A percentile compares a stretch with the other conserved stretches of the same genome.
Conservation (phyloP, 306 rosid genomes). For the Cucumis hystrix region DNA sequence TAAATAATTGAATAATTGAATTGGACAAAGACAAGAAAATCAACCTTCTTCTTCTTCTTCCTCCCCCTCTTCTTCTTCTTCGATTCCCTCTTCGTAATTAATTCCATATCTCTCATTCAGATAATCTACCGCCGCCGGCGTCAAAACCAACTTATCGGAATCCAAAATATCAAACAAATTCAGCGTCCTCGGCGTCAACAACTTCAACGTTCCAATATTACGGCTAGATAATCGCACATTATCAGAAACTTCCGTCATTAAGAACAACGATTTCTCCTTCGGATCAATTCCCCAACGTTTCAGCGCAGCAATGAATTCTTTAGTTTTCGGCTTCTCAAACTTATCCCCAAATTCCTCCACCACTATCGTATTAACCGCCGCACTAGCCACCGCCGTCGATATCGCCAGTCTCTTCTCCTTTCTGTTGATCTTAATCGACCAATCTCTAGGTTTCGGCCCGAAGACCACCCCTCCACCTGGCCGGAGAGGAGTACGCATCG, state of each 20-base stretch:
- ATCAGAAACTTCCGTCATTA: conserved; percentile 56
- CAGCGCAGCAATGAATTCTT: conserved; percentile 69
- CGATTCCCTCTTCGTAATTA: conserved; percentile 18
- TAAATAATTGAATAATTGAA: neutral
- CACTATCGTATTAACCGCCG: conserved; percentile 52
- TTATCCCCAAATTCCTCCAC: conserved; percentile 68
- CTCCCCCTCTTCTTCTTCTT: conserved; percentile 18
- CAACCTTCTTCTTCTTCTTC: conserved; percentile 27
- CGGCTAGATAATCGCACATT: conserved; percentile 60
- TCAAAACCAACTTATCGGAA: conserved; percentile 74
- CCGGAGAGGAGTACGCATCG: conserved; percentile 61
- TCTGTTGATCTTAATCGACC: conserved; percentile 73
- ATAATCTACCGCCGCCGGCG: conserved; percentile 54
- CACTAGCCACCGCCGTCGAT: conserved; percentile 75
- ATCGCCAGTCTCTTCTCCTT: conserved; percentile 87
- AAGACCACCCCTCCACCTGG: conserved; percentile 87
- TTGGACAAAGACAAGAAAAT: neutral
- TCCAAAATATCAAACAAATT: conserved; percentile 77
- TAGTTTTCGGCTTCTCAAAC: conserved; percentile 78
- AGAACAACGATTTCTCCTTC: conserved; percentile 51
- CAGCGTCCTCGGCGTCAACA: conserved; percentile 80
- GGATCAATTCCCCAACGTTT: conserved; percentile 94
- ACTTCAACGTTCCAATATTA: conserved; percentile 67
- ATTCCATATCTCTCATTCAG: conserved; percentile 69
- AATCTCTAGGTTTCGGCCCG: conserved; percentile 88